Conservation (phyloP, 768 basidiomycete genomes). For the Rhizopogon vinicolor region DNA sequence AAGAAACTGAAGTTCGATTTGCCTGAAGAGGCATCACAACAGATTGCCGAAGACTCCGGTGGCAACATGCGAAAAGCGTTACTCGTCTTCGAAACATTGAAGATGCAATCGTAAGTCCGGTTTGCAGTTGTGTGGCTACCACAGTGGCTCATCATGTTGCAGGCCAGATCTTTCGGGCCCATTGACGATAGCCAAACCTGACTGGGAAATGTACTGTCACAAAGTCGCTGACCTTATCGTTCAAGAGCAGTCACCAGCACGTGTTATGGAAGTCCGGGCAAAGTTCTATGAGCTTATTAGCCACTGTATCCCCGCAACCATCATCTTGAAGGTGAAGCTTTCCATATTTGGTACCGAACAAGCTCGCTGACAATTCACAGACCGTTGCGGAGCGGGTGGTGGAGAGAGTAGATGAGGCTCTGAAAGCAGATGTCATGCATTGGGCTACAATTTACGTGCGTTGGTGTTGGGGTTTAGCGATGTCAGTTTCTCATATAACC, state of each 20-base stretch:
- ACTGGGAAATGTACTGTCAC: constrained; percentile 97
- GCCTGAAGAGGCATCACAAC: constrained; percentile 69
- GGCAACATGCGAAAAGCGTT: constrained; percentile 96
- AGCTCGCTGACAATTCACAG: constrained; percentile 33
- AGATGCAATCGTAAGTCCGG: constrained; percentile 84
- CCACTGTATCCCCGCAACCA: constrained; percentile 93
- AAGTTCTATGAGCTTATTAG: constrained; percentile 95
- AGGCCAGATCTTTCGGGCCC: constrained; percentile 83
- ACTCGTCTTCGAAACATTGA: constrained; percentile 90
- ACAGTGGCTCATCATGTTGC: not conserved
- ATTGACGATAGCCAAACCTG: constrained; percentile 89
- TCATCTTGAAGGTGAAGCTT: constrained; percentile 77
- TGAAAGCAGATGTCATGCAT: constrained; percentile 94
- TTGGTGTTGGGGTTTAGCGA: constrained; percentile 4
- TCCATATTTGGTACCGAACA: not conserved
- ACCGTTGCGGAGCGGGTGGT: constrained; percentile 88
- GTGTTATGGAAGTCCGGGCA: constrained; percentile 86
- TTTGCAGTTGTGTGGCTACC: not conserved
- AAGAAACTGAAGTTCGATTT: constrained; percentile 75
- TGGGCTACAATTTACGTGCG: constrained; percentile 97
- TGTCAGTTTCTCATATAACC: not conserved
- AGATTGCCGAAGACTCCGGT: constrained; percentile 74
- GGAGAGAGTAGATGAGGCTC: constrained; percentile 80
- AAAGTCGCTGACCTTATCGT: constrained; percentile 90
- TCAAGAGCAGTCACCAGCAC: constrained; percentile 82